A percentile compares a stretch with the other conserved stretches of the same genome.
Conservation (phyloP, 176 grass and related monocot genomes). For the Phoenix dactylifera region DNA sequence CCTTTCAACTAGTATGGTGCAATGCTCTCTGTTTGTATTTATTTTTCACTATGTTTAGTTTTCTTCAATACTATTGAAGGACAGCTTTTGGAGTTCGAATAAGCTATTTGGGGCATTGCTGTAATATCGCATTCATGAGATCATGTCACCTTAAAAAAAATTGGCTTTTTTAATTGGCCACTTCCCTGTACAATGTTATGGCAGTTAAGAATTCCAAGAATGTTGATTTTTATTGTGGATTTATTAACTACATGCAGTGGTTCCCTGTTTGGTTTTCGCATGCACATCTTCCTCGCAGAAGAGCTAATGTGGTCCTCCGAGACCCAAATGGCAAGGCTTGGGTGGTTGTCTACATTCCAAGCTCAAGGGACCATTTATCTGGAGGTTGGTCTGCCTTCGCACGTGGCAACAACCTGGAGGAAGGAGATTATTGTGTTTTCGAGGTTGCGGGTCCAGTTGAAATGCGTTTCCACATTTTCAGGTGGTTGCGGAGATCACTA, state of each 20-base stretch:
- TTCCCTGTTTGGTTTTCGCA: constrained; percentile 65
- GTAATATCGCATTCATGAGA: no score
- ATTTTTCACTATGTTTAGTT: no score
- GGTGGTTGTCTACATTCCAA: constrained; percentile 50
- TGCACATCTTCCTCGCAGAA: constrained; percentile 44
- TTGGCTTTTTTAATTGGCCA: no score
- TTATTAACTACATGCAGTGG: constrained; percentile 33
- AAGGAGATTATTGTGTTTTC: constrained; percentile 79
- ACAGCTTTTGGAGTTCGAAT: no score
- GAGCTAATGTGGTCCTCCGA: constrained; percentile 41
- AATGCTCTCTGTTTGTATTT: no score
- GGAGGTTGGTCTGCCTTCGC: constrained; percentile 66
- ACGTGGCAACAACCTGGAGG: constrained; percentile 62
- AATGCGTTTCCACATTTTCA: constrained; percentile 66
- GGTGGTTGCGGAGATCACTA: constrained; percentile 1
- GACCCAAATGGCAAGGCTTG: constrained; percentile 44
- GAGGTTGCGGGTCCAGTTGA: constrained; percentile 46
- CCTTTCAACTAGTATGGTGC: no score
- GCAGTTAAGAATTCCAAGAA: no score
- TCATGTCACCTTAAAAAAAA: no score
- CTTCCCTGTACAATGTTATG: no score
- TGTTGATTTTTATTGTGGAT: no score
- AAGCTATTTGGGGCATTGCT: no score
- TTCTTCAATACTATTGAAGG: no score
- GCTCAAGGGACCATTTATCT: constrained; percentile 37